phyloP scores from a whole-genome alignment of 306 rosid species.

The Begonia peltatifolia region DNA sequence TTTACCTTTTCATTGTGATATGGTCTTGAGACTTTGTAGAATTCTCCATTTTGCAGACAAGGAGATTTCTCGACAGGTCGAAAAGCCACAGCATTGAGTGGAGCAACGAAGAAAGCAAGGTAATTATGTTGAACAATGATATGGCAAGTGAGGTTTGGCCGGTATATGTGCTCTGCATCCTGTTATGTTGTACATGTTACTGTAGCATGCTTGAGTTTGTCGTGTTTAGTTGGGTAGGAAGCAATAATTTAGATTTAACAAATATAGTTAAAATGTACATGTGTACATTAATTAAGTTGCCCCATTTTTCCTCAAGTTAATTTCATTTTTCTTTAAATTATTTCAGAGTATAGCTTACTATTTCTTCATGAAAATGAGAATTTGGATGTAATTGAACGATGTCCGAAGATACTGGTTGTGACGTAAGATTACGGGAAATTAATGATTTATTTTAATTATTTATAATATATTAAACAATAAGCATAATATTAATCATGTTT shows the following conservation, averaged over 20 bases:
- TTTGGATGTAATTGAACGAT: too few species aligned
- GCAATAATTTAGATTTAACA: not conserved
- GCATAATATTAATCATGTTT: too few species aligned
- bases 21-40: constrained; percentile 89
- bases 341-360: too few species aligned
- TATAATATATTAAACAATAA: too few species aligned
- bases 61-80: constrained; percentile 57
- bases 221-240: not conserved
- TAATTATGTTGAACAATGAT: not conserved
- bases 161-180: not conserved
- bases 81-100: constrained; percentile 38
- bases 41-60: constrained; percentile 95
- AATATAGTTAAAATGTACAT: not conserved
- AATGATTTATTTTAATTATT: too few species aligned
- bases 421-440: too few species aligned
- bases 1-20: constrained; percentile 90
- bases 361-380: too few species aligned
- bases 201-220: not conserved
- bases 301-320: too few species aligned
- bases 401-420: too few species aligned
- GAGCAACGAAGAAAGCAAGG: constrained; percentile 7
- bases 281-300: too few species aligned
- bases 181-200: not conserved
- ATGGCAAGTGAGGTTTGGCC: not conserved
- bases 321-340: too few species aligned